phyloP scores from a whole-genome alignment of 495 filamentous ascomycete genomes.

The Evansstolkia leycettana region DNA sequence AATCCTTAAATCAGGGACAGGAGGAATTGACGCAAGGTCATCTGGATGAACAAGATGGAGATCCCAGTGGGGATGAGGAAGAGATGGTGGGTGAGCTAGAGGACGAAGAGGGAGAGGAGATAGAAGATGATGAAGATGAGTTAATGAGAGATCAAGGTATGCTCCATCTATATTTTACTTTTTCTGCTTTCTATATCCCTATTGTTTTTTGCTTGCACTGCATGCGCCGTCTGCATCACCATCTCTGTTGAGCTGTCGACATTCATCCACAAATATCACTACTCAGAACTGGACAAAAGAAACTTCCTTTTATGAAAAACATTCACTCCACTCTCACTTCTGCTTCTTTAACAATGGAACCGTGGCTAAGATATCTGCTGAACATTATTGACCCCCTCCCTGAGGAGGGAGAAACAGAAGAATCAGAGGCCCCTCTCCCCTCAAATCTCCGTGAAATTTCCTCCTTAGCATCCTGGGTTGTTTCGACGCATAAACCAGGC shows the following conservation, averaged over 20 bases:
- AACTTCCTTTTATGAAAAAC: not conserved
- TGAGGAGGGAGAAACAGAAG: constrained; percentile 10
- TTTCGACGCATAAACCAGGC: constrained; percentile 82
- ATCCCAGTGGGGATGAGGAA: no score
- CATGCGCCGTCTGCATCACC: no score
- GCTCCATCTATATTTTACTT: not conserved
- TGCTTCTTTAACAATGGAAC: no score
- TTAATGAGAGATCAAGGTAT: constrained; percentile 29
- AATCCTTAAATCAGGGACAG: constrained; percentile 20
- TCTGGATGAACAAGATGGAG: constrained; percentile 1
- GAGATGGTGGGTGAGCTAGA: not conserved
- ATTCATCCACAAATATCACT: no score
- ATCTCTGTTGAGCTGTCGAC: no score
- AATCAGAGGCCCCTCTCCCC: constrained; percentile 27
- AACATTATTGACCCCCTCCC: no score
- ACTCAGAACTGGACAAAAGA: not conserved
- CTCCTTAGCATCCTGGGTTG: constrained; percentile 86
- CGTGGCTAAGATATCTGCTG: no score
- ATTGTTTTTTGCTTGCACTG: not conserved
- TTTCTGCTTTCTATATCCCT: not conserved
- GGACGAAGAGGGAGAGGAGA: no score
- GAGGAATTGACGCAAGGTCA: constrained; percentile 8
- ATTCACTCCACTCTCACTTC: no score
- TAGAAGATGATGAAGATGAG: constrained; percentile 27
- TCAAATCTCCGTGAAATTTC: constrained; percentile 75